Evolutionary conservation across 169 alveolate species (phyloP), one percentile per base, ranked within the genome.

Genomic region (Plasmodium sp.): DNA sequence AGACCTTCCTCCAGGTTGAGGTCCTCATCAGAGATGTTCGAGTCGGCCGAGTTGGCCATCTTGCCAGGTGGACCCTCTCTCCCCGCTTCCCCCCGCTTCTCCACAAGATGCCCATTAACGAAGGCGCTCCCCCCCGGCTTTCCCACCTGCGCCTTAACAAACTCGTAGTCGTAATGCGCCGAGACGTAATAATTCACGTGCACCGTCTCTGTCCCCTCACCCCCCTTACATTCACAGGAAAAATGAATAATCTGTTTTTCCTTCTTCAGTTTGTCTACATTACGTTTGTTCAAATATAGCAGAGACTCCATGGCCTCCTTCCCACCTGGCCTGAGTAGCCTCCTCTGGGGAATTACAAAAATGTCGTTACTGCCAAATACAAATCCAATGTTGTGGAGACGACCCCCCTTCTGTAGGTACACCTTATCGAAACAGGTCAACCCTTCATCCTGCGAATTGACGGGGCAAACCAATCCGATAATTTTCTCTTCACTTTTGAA

Each of bases 101-200:
- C 7, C 62, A 51, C 3, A 51, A 51, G 12, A 7, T 51, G 62
- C 62, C 82, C 39, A 74, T 16, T 34, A 77, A 77, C 36, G 33
- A 34, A 39, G 36, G 33, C 33, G 16, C 91, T 83, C 27, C 7
- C 62, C 22, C 81, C 72, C n/a, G 22, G 0, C 58, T 54, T 48
- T 10, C 34, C 72, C 36, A 54, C 72, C 58, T 83, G 75, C 3
- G 48, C 41, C 58, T 83, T 45, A 58, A 83, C 56, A 18, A 18
- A 18, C 18, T 48, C 22, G 10, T 18, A 22, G 43, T 51, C 51
- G 72, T 83, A 54, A 83, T 51, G 33, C 10, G 91, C 83, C 7
- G 92, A 83, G 72, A 83, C 43, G 62, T 83, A 62, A 83, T 48
- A 83, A 83, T 83, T 56, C 18, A 67, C 77, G 18, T n/a, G 77